Base-by-base conservation (phyloP, 2,329 filamentous ascomycete species). In the Aspergillus caelatus region DNA sequence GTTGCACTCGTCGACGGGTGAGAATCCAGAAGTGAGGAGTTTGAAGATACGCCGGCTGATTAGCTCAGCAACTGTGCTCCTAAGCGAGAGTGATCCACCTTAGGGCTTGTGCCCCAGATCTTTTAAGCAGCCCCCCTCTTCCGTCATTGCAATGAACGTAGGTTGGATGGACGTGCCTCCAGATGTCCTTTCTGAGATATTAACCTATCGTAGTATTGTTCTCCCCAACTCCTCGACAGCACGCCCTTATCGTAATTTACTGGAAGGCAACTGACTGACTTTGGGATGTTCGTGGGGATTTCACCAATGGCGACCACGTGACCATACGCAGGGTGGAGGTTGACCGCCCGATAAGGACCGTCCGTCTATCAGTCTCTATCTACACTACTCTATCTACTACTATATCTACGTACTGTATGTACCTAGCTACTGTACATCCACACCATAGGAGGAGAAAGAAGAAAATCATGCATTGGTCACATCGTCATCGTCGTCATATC, bases 11-110 rank as follows among this genome's bases (percentile, higher is more conserved):
- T 70, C 74, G 71, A 73, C 71, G 69, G 72, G 68, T 68, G 62
- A 72, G 75, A 78, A 73, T 75, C 73, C 74, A 71, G 67, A 69
- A 69, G 72, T 74, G 77, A 78, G 75, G 69, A 78, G 74, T 77
- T 79, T 78, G 74, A 76, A 30, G 74, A 67, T 73, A 66, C 67
- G 67, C 67, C 71, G 75, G 68, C 66, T 73, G 75, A 76, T 79
- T 79, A 79, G 76, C 73, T 79, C 77, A 79, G 71, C 69, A 46
- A 70, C 66, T 75, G 71, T 76, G 71, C 67, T 65, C 65, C 72
- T 78, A 78, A 79, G 76, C 77, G 77, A 78, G 72, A 54, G 65
- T 68, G 66, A 52, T 68, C 75, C 75, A 76, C 74, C 63, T 72
- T 78, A 78, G 77, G 76, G 76, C 66, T 78, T 65, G 58, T 73